Percentiles rank a stretch among this genome's conserved stretches.
These are phyloP conservation scores for Suillus placidus DNA, from an alignment of 768 basidiomycete species.

Conservation along the genomic window DNA sequence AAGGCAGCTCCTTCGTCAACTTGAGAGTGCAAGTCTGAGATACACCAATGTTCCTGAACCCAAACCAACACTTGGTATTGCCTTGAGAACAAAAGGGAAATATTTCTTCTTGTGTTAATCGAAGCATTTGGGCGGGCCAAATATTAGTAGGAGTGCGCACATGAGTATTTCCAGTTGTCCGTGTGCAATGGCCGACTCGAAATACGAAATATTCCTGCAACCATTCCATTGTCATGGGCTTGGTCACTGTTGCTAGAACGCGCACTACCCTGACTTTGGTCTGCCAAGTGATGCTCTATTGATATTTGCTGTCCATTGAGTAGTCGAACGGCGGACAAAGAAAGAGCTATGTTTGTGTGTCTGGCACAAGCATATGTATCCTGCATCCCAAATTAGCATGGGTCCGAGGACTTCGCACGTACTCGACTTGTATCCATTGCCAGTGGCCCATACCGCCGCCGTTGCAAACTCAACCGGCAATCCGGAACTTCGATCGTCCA, in stretches of 20 bases:
- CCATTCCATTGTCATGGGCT: too few relatives aligned
- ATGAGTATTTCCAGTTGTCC: not conserved
- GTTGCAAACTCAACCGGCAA: not conserved
- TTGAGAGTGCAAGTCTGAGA: not conserved
- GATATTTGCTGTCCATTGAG: not conserved
- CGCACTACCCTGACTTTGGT: not conserved
- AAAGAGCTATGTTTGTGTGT: not conserved
- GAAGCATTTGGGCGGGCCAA: not conserved
- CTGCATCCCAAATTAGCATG: not conserved
- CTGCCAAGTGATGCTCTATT: not conserved
- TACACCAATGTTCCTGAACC: not conserved
- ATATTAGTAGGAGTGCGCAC: not conserved
- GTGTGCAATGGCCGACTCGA: not conserved
- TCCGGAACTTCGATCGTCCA: not conserved
- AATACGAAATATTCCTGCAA: not conserved
- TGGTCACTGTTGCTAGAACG: not conserved
- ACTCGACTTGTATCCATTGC: not conserved
- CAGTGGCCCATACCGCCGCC: not conserved
- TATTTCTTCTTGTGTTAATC: not conserved
- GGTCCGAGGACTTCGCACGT: slow-evolving; percentile 5
- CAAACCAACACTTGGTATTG: not conserved
- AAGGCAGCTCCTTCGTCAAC: not conserved
- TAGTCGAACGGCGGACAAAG: not conserved
- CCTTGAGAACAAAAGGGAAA: not conserved
- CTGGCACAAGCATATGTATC: not conserved